These are phyloP conservation scores for Podospora tetraspora DNA, from an alignment of 495 filamentous ascomycete species.

Conservation along the genomic window DNA sequence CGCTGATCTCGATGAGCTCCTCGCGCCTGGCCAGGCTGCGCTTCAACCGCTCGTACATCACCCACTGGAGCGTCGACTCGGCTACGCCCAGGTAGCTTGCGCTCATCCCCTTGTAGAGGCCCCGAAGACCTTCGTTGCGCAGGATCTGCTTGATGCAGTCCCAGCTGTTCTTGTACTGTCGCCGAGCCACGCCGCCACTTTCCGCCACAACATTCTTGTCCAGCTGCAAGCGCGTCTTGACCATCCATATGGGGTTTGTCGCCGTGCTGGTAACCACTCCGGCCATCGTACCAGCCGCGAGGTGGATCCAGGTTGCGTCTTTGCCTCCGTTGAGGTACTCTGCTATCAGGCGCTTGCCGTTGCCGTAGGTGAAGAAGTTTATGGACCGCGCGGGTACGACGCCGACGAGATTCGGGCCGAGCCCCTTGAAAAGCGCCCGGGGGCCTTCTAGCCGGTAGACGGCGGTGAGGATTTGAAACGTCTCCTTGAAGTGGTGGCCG, in stretches of 20 bases:
- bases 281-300: conserved; percentile 64
- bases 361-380: conserved; percentile 86
- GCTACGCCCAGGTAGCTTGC: conserved; percentile 82
- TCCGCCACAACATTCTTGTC: conserved; percentile 60
- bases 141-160: conserved; percentile 76
- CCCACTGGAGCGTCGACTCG: conserved; percentile 82
- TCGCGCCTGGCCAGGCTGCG: conserved; percentile 54
- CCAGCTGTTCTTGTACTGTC: conserved; percentile 73
- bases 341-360: conserved; percentile 72
- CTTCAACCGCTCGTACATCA: conserved; percentile 84
- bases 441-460: conserved; percentile 75
- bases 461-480: conserved; percentile 69
- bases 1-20: conserved; percentile 46
- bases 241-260: conserved; percentile 89
- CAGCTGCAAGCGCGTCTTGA: conserved; percentile 85
- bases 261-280: conserved; percentile 77
- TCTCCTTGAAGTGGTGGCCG: conserved; percentile 65
- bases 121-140: conserved; percentile 67
- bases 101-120: conserved; percentile 79
- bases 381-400: conserved; percentile 82
- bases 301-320: conserved; percentile 66
- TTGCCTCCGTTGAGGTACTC: conserved; percentile 58
- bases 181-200: conserved; percentile 41
- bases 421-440: conserved; percentile 80
- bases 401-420: conserved; percentile 81